Evolutionary conservation across 768 basidiomycete genomes (phyloP), one percentile per base, ranked within the genome.

Genomic region (Calocybe gangraenosa): DNA sequence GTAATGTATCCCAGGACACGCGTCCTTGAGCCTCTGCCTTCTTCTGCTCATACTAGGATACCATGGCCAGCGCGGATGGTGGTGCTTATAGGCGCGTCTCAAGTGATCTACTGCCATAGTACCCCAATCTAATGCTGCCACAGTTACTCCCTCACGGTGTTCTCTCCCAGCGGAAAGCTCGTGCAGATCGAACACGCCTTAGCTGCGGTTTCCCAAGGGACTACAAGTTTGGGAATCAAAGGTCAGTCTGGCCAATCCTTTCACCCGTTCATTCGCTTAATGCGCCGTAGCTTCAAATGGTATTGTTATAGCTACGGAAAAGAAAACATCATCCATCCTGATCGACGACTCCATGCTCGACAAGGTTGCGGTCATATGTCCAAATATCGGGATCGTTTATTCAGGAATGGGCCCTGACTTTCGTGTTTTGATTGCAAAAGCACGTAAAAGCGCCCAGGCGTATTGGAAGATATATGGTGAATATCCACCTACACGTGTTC

Each of bases 401-500:
- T 95, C 93, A 25, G 96, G 96, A 28, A 99, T 99, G 96, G 94
- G 96, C 1, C 96, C 96, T 38, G 96, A 99, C 67, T 99, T 96
- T 67, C 82, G 96, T 34, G 81, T 99, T 18, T 77, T 99, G 49
- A 85, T 99, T 37, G 76, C 90, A 39, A 92, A 89, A 62, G 96
- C 96, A 9, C 80, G 96, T 42, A 98, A 99, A 74, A 93, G 90
- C 58, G 96, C 96, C 8, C 96, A 99, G 64, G 84, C 93, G 17
- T 99, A 99, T 66, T 99, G 95, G 95, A 99, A 97, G 73, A 84
- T 97, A 41, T 93, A 98, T 60, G 92, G 92, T 37, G 96, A 98
- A 66, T 98, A 99, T 66, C 96, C 96, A 19, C 91, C 92, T 41
- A 97, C 95, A 44, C 83, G 91, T 62, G 88, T 98, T 45, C 73